Base-by-base conservation (phyloP, 1,284 basidiomycete genomes). In the Sporisorium scitamineum region DNA sequence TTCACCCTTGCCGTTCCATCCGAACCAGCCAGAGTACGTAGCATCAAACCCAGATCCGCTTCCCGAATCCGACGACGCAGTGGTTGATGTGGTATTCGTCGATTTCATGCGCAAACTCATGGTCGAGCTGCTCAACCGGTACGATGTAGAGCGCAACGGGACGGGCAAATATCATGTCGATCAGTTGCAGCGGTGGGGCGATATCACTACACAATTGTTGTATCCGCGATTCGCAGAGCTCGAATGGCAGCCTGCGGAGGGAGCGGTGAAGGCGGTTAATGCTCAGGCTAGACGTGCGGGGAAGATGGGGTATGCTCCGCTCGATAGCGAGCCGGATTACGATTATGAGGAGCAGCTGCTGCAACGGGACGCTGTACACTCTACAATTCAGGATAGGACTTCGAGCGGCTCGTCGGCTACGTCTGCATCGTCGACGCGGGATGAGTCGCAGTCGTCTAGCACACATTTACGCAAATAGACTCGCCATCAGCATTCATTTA, bases 1-100 rank as follows among this genome's bases (percentile, higher is more conserved):
- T 61, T 80, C 72, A 26, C 77, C 64, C 0, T n/a, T 79, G 11
- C 77, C 79, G 14, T 80, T 77, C 53, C 56, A 57, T 16, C 69
- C 65, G 18, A 57, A 68, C 13, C 79, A 82, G 61, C 83, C 82
- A 1, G 81, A 84, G 50, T 85, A 85, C 32, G 76, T 85, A 26
- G 76, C 74, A 2, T 76, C 83, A 14, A 67, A 80, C 22, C 79
- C 77, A 5, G 50, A 59, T 9, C 72, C 67, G 14, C 3, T 59
- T 29, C 75, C 75, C 0, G 59, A 45, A 5, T 37, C 51, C 5
- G 79, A 79, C 20, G 69, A 69, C 13, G 55, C 62, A 6, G 50
- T 70, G 61, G 78, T 79, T 2, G 75, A 81, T 45, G 78, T 81
- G 11, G 76, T 80, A 3, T 78, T 79, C 44, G 63, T 70, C 26